Conservation (phyloP, 1,139 yeast species). For the Tardiomyces blankii region DNA sequence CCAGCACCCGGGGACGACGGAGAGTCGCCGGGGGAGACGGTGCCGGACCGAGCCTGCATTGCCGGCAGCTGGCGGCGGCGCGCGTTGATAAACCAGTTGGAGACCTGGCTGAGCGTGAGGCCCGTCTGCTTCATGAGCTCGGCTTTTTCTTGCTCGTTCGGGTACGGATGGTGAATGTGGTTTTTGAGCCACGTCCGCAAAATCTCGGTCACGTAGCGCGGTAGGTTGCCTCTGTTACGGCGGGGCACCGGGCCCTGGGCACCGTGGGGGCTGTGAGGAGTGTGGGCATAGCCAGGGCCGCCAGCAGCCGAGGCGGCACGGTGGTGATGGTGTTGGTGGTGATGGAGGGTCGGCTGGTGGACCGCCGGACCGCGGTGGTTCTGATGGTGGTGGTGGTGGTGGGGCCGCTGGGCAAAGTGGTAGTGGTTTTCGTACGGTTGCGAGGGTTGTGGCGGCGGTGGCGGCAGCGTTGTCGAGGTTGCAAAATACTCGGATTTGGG, state of each 20-base stretch:
- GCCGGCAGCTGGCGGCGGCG: conserved; percentile 64
- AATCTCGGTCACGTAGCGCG: conserved; percentile 77
- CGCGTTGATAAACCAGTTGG: conserved; percentile 96
- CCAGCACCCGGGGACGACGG: conserved; percentile 4
- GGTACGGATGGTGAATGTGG: conserved; percentile 88
- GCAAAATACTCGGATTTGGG: too few species aligned
- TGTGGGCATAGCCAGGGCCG: not conserved
- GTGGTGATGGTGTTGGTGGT: not conserved
- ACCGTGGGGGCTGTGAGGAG: too few species aligned
- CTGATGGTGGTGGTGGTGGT: not conserved
- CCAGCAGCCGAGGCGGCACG: not conserved
- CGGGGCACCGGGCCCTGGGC: not conserved
- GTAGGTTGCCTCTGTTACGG: conserved; percentile 62
- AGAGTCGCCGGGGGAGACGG: not conserved
- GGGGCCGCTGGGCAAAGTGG: not conserved
- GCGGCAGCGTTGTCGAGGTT: too few species aligned
- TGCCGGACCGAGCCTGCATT: conserved; percentile 7
- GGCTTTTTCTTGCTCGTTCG: conserved; percentile 80
- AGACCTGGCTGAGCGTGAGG: conserved; percentile 77
- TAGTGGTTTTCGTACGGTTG: not conserved
- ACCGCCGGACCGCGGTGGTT: not conserved
- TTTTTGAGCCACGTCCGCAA: conserved; percentile 75
- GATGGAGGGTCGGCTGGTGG: not conserved
- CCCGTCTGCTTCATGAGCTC: conserved; percentile 77
- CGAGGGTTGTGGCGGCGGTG: too few species aligned